These are phyloP conservation scores for Gliomastix tumulicola DNA, from an alignment of 2,329 filamentous ascomycete species.

Conservation along the genomic window DNA sequence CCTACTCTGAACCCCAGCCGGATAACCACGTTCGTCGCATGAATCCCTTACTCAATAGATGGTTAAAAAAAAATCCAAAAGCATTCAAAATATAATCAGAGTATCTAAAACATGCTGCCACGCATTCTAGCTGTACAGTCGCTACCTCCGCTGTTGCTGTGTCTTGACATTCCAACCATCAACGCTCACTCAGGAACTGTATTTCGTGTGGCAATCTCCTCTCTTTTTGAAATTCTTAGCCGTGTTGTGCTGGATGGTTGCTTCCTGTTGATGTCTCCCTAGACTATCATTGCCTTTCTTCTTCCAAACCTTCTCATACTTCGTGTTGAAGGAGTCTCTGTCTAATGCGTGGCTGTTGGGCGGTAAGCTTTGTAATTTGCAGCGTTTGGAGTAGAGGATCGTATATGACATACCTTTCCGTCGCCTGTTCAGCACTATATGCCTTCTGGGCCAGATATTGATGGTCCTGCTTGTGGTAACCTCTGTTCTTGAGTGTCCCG, in stretches of 20 bases:
- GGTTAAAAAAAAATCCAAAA: background rate
- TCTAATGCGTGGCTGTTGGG: background rate
- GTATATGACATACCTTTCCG: too few relatives aligned
- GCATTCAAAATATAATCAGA: background rate
- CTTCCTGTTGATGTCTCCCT: background rate
- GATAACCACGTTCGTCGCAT: too few relatives aligned
- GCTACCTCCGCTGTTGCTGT: background rate
- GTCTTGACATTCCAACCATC: background rate
- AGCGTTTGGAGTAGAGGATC: too few relatives aligned
- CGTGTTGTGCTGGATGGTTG: background rate
- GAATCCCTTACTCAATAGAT: background rate
- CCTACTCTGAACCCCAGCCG: too few relatives aligned
- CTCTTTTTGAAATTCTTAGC: background rate
- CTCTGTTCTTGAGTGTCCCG: too few relatives aligned
- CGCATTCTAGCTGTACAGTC: background rate
- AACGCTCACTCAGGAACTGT: background rate
- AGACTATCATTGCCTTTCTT: background rate
- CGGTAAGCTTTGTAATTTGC: too few relatives aligned
- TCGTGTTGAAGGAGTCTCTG: background rate
- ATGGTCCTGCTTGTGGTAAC: too few relatives aligned
- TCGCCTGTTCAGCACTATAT: too few relatives aligned
- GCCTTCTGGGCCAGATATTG: too few relatives aligned
- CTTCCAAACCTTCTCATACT: background rate
- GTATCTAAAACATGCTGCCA: background rate
- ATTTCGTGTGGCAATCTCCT: background rate